phyloP scores from a whole-genome alignment of 2,329 filamentous ascomycete species.

The Dryadomyces quercivorus region DNA sequence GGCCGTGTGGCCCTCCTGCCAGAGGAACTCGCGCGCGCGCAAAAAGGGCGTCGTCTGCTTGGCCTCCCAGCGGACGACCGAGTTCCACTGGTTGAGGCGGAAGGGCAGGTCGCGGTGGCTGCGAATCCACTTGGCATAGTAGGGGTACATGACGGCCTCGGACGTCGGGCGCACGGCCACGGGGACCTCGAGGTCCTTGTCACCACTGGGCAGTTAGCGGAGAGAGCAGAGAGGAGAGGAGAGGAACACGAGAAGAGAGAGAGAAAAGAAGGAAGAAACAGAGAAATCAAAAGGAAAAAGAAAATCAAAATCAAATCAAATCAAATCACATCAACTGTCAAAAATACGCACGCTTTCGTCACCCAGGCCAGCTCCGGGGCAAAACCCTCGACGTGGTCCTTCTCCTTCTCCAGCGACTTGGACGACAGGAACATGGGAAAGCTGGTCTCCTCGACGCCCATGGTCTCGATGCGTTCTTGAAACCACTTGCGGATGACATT shows the following conservation, averaged over 20 bases:
- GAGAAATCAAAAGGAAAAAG: constrained; percentile 12
- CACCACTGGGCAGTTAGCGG: constrained; percentile 47
- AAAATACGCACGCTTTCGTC: constrained; percentile 67
- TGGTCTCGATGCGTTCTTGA: constrained; percentile 64
- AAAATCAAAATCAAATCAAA: too few relatives aligned
- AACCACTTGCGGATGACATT: constrained; percentile 55
- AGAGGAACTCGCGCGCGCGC: constrained; percentile 86
- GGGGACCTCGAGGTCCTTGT: constrained; percentile 78
- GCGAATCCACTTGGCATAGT: constrained; percentile 95
- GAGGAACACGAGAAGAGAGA: constrained; percentile 7
- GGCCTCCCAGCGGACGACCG: constrained; percentile 78
- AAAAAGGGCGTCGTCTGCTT: constrained; percentile 86
- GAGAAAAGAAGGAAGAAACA: neutral
- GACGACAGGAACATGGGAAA: constrained; percentile 93
- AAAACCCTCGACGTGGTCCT: constrained; percentile 98
- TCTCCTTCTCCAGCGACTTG: constrained; percentile 78
- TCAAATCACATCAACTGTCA: too few relatives aligned
- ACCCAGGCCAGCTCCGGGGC: constrained; percentile 87
- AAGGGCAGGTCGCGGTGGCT: constrained; percentile 90
- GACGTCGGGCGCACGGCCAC: constrained; percentile 57
- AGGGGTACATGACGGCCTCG: constrained; percentile 83
- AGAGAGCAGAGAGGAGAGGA: neutral
- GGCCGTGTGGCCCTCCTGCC: constrained; percentile 92
- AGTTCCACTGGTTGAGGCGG: constrained; percentile 97
- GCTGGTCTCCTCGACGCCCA: constrained; percentile 91